Percentiles rank a stretch among this genome's conserved stretches.
Evolutionary conservation across 192 early-diverging fungal genomes (phyloP).

Genomic region (Backusella psychrophila): DNA sequence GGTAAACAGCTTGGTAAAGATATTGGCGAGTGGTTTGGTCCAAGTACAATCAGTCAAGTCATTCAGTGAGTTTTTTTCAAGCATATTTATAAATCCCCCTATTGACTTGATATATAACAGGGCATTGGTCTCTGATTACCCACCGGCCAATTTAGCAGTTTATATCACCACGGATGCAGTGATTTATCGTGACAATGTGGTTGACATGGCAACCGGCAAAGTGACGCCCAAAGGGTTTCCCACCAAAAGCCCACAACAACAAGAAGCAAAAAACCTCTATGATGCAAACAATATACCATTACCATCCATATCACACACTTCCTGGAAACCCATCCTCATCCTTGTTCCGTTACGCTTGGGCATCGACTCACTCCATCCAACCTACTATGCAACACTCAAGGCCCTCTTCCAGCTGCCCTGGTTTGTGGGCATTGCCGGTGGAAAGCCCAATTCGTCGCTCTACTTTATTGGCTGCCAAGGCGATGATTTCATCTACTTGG

Average conservation of each 20-base stretch:
- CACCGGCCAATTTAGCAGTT: slow-evolving; percentile 56
- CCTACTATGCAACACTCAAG: slow-evolving; percentile 78
- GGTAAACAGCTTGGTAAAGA: slow-evolving; percentile 84
- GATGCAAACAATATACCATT: slow-evolving; percentile 9
- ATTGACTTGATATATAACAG: slow-evolving; percentile 31
- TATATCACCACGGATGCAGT: slow-evolving; percentile 84
- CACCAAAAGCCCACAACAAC: slow-evolving; percentile 14
- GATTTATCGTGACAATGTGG: slow-evolving; percentile 72
- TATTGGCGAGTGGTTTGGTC: slow-evolving; percentile 98
- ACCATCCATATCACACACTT: not conserved
- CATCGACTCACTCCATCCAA: slow-evolving; percentile 85
- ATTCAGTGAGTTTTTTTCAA: slow-evolving; percentile 56
- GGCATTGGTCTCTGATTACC: slow-evolving; percentile 56
- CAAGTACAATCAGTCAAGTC: slow-evolving; percentile 80
- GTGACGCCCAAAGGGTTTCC: slow-evolving; percentile 23
- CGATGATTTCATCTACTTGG: slow-evolving; percentile 83
- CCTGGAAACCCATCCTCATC: slow-evolving; percentile 73
- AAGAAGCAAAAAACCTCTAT: slow-evolving; percentile 33
- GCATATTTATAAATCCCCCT: slow-evolving; percentile 18
- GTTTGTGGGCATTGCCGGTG: slow-evolving; percentile 91
- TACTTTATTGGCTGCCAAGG: slow-evolving; percentile 90
- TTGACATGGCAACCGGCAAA: slow-evolving; percentile 43
- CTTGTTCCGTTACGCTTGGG: slow-evolving; percentile 87
- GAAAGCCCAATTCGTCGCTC: slow-evolving; percentile 90
- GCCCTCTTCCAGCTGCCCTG: slow-evolving; percentile 73